phyloP scores from a whole-genome alignment of 441 rosid genomes.

The Gossypium lobatum region DNA sequence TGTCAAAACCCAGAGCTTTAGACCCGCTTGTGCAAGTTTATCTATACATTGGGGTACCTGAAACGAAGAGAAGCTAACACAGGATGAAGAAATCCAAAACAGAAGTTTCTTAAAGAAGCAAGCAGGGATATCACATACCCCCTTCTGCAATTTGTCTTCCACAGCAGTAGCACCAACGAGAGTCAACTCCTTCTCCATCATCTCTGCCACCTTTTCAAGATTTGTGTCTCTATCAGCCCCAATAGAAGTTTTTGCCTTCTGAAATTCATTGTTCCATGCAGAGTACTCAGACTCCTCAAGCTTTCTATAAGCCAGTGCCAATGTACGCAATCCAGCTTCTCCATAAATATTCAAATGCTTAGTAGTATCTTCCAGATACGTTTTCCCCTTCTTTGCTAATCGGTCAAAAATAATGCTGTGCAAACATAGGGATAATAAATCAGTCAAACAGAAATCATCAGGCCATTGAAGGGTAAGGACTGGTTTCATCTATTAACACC shows the following conservation, averaged over 20 bases:
- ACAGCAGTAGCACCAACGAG: constrained; percentile 97
- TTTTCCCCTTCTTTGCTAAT: constrained; percentile 36
- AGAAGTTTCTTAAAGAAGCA: not conserved
- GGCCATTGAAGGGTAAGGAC: not conserved
- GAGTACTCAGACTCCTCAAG: constrained; percentile 70
- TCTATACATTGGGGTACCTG: constrained; percentile 98
- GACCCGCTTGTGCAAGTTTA: constrained; percentile 98
- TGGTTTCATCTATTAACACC: not conserved
- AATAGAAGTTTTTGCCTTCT: constrained; percentile 74
- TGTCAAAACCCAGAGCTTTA: constrained; percentile 90
- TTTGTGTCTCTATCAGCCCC: constrained; percentile 68
- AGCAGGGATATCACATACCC: constrained; percentile 42
- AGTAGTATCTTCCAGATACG: constrained; percentile 41
- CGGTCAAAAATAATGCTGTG: constrained; percentile 90
- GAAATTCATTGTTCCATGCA: constrained; percentile 78
- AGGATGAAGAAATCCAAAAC: constrained; percentile 15
- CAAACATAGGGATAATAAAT: constrained; percentile 21
- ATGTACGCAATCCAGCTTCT: constrained; percentile 86
- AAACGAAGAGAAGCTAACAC: constrained; percentile 22
- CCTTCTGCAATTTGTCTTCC: constrained; percentile 93
- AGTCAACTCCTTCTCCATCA: constrained; percentile 77
- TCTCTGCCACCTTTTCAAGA: constrained; percentile 78
- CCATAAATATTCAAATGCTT: constrained; percentile 87
- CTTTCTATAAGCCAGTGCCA: constrained; percentile 80
- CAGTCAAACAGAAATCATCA: constrained; percentile 13